Evolutionary conservation across 1,139 yeast species (phyloP), one percentile per base, ranked within the genome.

Genomic region (Entelexis paramagnoliae): DNA sequence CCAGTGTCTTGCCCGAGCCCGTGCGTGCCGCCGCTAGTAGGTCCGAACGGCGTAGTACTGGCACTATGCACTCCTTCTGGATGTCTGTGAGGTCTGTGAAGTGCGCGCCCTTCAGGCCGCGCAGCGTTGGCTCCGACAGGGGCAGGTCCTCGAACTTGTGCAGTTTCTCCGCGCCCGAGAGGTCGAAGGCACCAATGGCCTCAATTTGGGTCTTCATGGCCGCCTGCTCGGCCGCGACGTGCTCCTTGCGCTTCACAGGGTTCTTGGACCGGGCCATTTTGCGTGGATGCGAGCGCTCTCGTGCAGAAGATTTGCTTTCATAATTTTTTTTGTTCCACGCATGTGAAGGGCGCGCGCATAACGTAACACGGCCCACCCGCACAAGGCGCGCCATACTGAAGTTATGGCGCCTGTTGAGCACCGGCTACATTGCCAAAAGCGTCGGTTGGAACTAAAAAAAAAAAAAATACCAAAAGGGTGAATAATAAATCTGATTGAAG

Each of bases 1-100:
- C 95, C 55, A 91, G 69, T 0, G 99, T 91, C 66, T 91, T 91
- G 47, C 99, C 99, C 1, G 96, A 87, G 2, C 99, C 98, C 0
- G 99, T 91, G 62, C 81, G 80, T 19, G 98, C 98, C 22, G 96
- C 94, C 28, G 89, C 97, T 60, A 91, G 73, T 10, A 91, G 68
- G 68, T 93, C 99, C 46, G 79, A 75, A 0, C 94, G 93, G 61
- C 84, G 80, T 56, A 91, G 71, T 0, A 95, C 81, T 17, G 76
- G 69, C 0, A 94, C 85, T 34, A 91, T 85, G 4, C 96, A 75
- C 50, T 79, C 80, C 59, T 76, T 78, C 63, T 91, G 99, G 53
- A 91, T 86, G 52, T 85, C 96, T 0, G 98, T 91, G 70, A 88
- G 67, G 22, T 80, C 75, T 3, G 83, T 73, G 66, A 82, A 91